Base-by-base conservation (phyloP, 768 basidiomycete genomes). In the Trametopsis cervina region DNA sequence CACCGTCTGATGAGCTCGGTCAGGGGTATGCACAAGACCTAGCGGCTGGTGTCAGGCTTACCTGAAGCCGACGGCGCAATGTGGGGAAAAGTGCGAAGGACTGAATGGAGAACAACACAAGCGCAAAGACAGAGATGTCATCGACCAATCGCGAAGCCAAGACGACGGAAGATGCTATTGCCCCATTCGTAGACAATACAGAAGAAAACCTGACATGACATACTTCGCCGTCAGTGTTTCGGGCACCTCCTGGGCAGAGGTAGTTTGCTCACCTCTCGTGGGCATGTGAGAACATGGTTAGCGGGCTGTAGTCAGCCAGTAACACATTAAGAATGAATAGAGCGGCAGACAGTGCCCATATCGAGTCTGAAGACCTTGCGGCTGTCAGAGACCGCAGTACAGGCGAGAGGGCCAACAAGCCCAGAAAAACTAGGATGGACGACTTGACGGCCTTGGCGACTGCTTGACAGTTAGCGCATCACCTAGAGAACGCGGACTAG, bases 281-380 rank as follows among this genome's bases (percentile, higher is more conserved):
- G 29, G 69, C 61, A 49, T 69, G 69, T 49, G 68, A 71, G 47
- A 67, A 63, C 37, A 65, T 61, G 48, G 69, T 66, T 45, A 68
- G 66, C 51, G 74, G 71, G 51, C 80, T 77, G 62, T 91, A 95
- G 66, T 96, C 91, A 12, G 87, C 87, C 41, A 97, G 69, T 49
- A 94, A 69, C 17, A 82, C 74, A 62, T 94, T 91, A 33, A 96
- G 69, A 44, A 80, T 70, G 64, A 97, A 89, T 38, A 98, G 77
- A 44, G 75, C 73, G 3, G 89, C 88, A n/a, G 91, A 80, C 43
- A 97, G 68, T 4, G 95, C 93, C 92, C 92, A 97, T 54, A 98
- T 94, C 23, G 92, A 92, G 64, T 99, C 96, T 11, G 89, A 89
- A 33, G 95, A 96, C 3, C 94, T 97, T 21, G 94, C 90, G 33